These are phyloP conservation scores for Moniliophthora roreri DNA, from an alignment of 1,284 basidiomycete genomes.

Conservation along the genomic window DNA sequence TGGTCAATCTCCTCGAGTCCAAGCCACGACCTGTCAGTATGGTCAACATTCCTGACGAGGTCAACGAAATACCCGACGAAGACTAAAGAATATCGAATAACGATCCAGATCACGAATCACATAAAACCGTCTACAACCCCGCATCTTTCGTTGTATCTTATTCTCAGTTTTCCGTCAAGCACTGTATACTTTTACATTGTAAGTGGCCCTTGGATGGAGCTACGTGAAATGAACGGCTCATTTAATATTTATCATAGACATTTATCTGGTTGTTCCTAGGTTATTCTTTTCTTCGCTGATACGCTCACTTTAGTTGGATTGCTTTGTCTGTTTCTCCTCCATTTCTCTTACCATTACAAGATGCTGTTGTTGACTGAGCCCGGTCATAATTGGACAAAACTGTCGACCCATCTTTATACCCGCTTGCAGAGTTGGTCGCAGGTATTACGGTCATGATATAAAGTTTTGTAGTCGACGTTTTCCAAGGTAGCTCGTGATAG, in stretches of 20 bases:
- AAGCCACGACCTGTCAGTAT: slow-evolving; percentile 44
- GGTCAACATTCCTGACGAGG: slow-evolving; percentile 48
- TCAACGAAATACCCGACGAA: slow-evolving; percentile 46
- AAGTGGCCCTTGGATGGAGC: neutral
- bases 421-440: neutral
- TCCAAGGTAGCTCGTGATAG: neutral
- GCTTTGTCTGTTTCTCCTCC: slow-evolving; percentile 14
- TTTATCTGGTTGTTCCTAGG: neutral
- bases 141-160: neutral
- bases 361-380: neutral
- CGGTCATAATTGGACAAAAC: too few species aligned
- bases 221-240: neutral
- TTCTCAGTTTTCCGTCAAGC: neutral
- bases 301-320: slow-evolving; percentile 1
- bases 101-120: neutral
- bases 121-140: too few species aligned
- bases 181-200: slow-evolving; percentile 6
- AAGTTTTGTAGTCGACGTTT: neutral
- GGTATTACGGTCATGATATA: neutral
- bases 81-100: slow-evolving; percentile 22
- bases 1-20: slow-evolving; percentile 63
- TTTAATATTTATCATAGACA: neutral
- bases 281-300: neutral
- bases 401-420: slow-evolving; percentile 1
- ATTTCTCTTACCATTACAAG: slow-evolving; percentile 18